phyloP scores from a whole-genome alignment of 768 basidiomycete species.

The Russula brevipes region DNA sequence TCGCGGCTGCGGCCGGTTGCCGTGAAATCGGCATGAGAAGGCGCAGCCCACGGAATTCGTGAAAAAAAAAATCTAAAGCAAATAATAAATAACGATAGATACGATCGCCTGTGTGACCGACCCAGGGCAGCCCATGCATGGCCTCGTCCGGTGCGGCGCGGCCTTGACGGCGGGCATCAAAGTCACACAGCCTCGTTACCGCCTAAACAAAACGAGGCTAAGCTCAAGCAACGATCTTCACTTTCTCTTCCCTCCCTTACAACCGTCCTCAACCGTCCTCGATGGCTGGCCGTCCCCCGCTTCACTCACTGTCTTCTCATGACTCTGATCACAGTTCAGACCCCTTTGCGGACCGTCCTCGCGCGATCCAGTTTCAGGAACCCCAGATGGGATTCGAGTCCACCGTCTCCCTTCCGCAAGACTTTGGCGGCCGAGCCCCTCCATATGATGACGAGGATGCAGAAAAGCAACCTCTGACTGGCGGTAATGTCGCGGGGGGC shows the following conservation, averaged over 20 bases:
- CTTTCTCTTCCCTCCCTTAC: neutral
- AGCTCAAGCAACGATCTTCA: neutral
- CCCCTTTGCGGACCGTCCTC: slow-evolving; percentile 69
- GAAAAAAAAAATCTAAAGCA: no score
- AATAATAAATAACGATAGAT: no score
- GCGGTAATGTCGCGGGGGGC: slow-evolving; percentile 53
- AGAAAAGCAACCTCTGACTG: slow-evolving; percentile 73
- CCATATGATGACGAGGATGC: slow-evolving; percentile 61
- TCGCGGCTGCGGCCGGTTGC: no score
- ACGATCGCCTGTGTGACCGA: no score
- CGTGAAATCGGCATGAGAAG: no score
- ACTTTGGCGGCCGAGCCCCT: slow-evolving; percentile 40
- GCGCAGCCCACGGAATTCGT: no score
- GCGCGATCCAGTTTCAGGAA: slow-evolving; percentile 57
- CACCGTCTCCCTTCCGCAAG: slow-evolving; percentile 48
- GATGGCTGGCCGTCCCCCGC: slow-evolving; percentile 28
- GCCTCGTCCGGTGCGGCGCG: neutral
- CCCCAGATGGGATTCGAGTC: slow-evolving; percentile 57
- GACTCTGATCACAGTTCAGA: slow-evolving; percentile 45
- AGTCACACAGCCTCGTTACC: slow-evolving; percentile 26
- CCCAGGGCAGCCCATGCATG: no score
- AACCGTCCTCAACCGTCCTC: slow-evolving; percentile 29
- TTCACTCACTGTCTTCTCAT: slow-evolving; percentile 33
- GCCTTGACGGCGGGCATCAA: neutral
- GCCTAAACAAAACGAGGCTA: slow-evolving; percentile 21